These are phyloP conservation scores for Vickermania ingenoplastis DNA, from an alignment of 208 protist genomes.

Conservation along the genomic window DNA sequence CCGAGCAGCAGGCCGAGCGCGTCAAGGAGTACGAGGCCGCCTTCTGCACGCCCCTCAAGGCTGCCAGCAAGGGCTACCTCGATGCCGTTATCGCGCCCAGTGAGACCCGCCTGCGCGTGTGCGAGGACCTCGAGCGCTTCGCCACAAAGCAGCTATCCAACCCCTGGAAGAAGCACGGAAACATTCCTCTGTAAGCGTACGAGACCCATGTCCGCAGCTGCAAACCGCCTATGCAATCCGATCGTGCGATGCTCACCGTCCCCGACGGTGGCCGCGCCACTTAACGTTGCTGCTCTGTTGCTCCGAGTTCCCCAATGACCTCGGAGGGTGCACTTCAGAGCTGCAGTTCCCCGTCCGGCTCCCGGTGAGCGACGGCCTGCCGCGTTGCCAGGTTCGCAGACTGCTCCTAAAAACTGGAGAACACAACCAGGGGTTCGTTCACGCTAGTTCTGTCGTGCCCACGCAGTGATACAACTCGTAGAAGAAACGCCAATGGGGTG, in stretches of 20 bases:
- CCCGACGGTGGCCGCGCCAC: neutral
- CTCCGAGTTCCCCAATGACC: neutral
- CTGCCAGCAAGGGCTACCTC: slow-evolving; percentile 89
- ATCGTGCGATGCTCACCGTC: neutral
- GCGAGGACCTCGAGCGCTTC: slow-evolving; percentile 90
- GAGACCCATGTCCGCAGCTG: too few relatives aligned
- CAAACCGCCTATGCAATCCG: neutral
- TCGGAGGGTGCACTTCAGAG: neutral
- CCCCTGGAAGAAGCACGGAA: slow-evolving; percentile 92
- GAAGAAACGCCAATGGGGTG: too few relatives aligned
- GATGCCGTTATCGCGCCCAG: slow-evolving; percentile 92
- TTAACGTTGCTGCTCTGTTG: neutral
- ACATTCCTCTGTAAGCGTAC: slow-evolving; percentile 93
- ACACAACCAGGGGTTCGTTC: too few relatives aligned
- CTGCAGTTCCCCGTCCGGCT: neutral
- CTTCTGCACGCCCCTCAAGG: slow-evolving; percentile 88
- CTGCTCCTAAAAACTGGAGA: too few relatives aligned
- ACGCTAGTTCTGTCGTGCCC: too few relatives aligned
- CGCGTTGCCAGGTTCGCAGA: neutral
- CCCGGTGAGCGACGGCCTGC: neutral
- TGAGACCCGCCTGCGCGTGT: slow-evolving; percentile 76
- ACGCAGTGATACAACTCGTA: neutral
- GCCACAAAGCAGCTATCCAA: slow-evolving; percentile 76
- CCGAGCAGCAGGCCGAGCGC: slow-evolving; percentile 34
- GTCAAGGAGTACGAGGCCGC: slow-evolving; percentile 72